Conservation (phyloP, 2,329 filamentous ascomycete genomes). For the Aspergillus pseudoglaucus region DNA sequence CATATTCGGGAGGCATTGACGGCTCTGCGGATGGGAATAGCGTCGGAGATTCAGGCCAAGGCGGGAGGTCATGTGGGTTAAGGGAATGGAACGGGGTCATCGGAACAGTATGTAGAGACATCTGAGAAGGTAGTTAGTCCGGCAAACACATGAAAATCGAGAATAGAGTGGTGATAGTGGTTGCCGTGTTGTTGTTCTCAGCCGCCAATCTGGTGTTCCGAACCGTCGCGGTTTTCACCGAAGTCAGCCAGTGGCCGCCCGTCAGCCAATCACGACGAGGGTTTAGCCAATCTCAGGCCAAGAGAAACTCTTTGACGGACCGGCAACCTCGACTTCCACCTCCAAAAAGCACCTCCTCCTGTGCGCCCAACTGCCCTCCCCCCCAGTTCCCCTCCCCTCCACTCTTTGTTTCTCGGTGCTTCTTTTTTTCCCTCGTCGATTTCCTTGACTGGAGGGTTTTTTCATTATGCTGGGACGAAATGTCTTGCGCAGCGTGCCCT, state of each 20-base stretch:
- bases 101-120: not conserved
- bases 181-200: constrained; percentile 1
- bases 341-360: constrained; percentile 27
- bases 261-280: constrained; percentile 31
- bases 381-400: constrained; percentile 17
- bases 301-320: constrained; percentile 29
- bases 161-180: not conserved
- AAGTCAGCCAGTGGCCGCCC: constrained; percentile 20
- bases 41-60: constrained; percentile 24
- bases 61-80: constrained; percentile 1
- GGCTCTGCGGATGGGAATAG: constrained; percentile 31
- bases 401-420: constrained; percentile 26
- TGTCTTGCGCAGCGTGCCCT: constrained; percentile 80
- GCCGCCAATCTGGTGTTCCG: constrained; percentile 22
- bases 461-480: constrained; percentile 87
- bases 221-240: constrained; percentile 34
- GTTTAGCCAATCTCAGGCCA: constrained; percentile 31
- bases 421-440: constrained; percentile 21
- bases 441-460: constrained; percentile 31
- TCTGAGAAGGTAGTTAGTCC: not conserved
- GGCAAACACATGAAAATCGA: not conserved
- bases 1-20: constrained; percentile 30
- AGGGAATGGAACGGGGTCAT: constrained; percentile 1
- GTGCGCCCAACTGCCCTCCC: constrained; percentile 19
- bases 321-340: constrained; percentile 30